Percentiles rank a stretch among this genome's conserved stretches.
phyloP scores from a whole-genome alignment of 306 rosid species.

The Ceratonia siliqua region DNA sequence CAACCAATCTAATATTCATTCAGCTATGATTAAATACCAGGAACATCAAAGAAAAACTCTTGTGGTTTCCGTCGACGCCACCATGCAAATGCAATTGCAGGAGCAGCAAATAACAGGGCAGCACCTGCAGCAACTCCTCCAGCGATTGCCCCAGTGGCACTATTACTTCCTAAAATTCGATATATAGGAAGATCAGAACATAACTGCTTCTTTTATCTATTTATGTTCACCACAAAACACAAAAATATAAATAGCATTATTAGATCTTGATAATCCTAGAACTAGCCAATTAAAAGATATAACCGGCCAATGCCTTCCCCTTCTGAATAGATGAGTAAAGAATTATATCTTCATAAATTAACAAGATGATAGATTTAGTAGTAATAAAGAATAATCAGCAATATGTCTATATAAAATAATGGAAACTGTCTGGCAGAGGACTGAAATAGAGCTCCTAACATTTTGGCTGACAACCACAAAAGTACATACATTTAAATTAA shows the following conservation, averaged over 20 bases:
- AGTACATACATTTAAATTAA: background rate
- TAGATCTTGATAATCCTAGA: background rate
- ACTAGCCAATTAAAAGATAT: background rate
- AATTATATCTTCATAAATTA: background rate
- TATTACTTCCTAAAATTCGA: slow-evolving; percentile 65
- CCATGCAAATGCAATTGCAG: slow-evolving; percentile 99
- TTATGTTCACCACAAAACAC: background rate
- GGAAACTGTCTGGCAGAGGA: background rate
- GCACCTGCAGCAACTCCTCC: slow-evolving; percentile 99
- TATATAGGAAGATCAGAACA: slow-evolving; percentile 25
- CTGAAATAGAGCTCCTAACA: slow-evolving; percentile 12
- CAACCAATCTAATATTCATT: slow-evolving; percentile 11
- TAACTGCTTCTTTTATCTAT: slow-evolving; percentile 8
- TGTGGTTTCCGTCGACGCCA: slow-evolving; percentile 98
- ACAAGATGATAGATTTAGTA: background rate
- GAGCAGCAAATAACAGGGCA: slow-evolving; percentile 94
- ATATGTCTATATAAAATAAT: background rate
- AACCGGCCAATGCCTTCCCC: background rate
- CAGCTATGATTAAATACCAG: slow-evolving; percentile 57
- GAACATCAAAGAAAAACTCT: slow-evolving; percentile 97
- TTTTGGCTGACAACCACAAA: background rate
- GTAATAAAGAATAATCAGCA: slow-evolving; percentile 6
- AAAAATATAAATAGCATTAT: background rate
- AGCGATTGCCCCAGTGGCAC: slow-evolving; percentile 97
- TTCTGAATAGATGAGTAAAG: background rate